Conservation (phyloP, 257 asterid species). For the Capsicum pubescens region DNA sequence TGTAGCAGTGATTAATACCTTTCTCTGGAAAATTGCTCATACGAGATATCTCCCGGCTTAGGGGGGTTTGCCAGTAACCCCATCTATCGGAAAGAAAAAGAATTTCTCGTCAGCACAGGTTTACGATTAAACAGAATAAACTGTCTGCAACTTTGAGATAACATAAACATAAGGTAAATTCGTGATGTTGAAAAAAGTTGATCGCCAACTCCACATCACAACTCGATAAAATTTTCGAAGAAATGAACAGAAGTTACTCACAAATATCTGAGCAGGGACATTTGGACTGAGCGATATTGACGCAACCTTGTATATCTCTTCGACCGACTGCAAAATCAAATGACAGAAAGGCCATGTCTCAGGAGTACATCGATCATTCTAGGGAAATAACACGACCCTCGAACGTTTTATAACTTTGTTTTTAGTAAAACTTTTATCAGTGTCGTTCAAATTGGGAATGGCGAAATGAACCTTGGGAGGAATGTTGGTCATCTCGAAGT, state of each 20-base stretch:
- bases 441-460: background rate
- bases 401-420: background rate
- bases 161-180: constrained; percentile 4
- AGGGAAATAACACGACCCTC: background rate
- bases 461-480: constrained; percentile 63
- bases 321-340: constrained; percentile 67
- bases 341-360: background rate
- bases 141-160: background rate
- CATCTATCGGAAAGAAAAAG: constrained; percentile 51
- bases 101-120: background rate
- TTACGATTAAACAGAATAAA: background rate
- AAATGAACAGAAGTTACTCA: constrained; percentile 42
- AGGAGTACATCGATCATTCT: background rate
- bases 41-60: constrained; percentile 90
- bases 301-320: constrained; percentile 97
- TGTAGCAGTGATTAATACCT: constrained; percentile 50
- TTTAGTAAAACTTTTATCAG: background rate
- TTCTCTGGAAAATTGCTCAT: constrained; percentile 69
- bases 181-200: background rate
- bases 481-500: constrained; percentile 96
- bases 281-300: constrained; percentile 95
- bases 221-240: background rate
- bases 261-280: constrained; percentile 96
- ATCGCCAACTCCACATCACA: background rate
- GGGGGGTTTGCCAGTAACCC: constrained; percentile 94